Base-by-base conservation (phyloP, 1,284 basidiomycete genomes). In the Boletus sp. region DNA sequence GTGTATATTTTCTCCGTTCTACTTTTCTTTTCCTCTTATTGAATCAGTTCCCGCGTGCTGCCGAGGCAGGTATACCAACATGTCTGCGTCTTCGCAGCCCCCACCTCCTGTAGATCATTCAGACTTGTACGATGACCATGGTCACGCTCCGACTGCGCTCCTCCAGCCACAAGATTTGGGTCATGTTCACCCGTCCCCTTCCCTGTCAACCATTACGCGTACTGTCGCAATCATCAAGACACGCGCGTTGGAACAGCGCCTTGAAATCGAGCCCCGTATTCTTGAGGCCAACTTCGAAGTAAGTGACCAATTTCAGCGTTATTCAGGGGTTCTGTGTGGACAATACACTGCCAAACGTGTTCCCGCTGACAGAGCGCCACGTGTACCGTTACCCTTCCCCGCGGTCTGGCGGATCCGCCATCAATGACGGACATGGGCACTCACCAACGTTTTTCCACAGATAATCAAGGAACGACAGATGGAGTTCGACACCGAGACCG, bases 381-480 rank as follows among this genome's bases (percentile, higher is more conserved):
- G 66, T 63, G 50, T 45, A 45, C 33, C 46, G 12, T 41, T 31
- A 29, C 51, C 58, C 36, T 37, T 47, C 50, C 39, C 55, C 51
- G 45, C 52, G 55, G 33, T 57, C 52, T 37, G 49, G 61, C 59
- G 65, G 49, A 71, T 67, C 63, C 47, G 24, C 52, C 50, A 36
- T 39, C 13, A n/a, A 48, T 22, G 18, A 29, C 29, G 16, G 46
- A 42, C 44, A 46, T 50, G 49, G 35, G 18, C 27, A 39, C 56
- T 67, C 20, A 66, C 56, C 22, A 20, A 53, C 18, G 3, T 55
- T 39, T 43, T 5, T 59, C 58, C 43, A 13, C 65, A 90, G 88
- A 90, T 91, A 66, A 84, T 89, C 55, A 91, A 91, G 71, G 89
- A 91, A 73, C 76, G 89, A 24, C 89, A 89, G 69, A 90, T 91